Evolutionary conservation across 345 rosid genomes (phyloP).

Genomic region (Clarkia xantiana): DNA sequence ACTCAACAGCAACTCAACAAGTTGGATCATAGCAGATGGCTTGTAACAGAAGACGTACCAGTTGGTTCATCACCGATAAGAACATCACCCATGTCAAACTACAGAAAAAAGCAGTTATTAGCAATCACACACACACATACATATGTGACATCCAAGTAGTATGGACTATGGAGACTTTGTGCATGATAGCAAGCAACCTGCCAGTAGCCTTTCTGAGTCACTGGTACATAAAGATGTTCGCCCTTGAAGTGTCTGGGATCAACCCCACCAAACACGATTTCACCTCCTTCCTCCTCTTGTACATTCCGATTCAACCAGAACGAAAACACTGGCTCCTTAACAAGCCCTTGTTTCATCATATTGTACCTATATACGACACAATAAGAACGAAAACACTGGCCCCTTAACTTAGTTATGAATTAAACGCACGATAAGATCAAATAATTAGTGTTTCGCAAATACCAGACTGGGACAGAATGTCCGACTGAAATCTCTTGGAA

Average conservation of each 20-base stretch:
- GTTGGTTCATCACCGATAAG: conserved; percentile 39
- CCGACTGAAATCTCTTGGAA: conserved; percentile 64
- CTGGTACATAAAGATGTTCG: conserved; percentile 52
- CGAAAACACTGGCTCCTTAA: conserved; percentile 49
- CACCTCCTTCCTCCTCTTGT: conserved; percentile 55
- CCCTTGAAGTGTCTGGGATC: conserved; percentile 54
- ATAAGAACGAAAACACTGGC: too few relatives aligned
- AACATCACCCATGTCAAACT: conserved; percentile 69
- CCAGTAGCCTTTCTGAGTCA: conserved; percentile 57
- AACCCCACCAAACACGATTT: conserved; percentile 59
- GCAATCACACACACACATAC: neutral
- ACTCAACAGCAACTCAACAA: neutral
- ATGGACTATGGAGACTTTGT: neutral
- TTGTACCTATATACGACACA: conserved; percentile 37
- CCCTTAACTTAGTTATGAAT: neutral
- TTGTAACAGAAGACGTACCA: conserved; percentile 15
- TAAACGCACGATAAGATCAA: neutral
- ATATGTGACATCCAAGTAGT: neutral
- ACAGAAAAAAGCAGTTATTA: conserved; percentile 5
- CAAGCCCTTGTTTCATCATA: conserved; percentile 54
- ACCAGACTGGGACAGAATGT: conserved; percentile 56
- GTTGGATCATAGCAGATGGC: neutral
- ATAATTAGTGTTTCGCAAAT: neutral
- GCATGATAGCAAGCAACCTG: conserved; percentile 25
- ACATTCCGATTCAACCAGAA: conserved; percentile 66